Percentiles rank a stretch among this genome's conserved stretches.
Evolutionary conservation across 2,329 filamentous ascomycete genomes (phyloP).

Genomic region (Diaporthe sp.): DNA sequence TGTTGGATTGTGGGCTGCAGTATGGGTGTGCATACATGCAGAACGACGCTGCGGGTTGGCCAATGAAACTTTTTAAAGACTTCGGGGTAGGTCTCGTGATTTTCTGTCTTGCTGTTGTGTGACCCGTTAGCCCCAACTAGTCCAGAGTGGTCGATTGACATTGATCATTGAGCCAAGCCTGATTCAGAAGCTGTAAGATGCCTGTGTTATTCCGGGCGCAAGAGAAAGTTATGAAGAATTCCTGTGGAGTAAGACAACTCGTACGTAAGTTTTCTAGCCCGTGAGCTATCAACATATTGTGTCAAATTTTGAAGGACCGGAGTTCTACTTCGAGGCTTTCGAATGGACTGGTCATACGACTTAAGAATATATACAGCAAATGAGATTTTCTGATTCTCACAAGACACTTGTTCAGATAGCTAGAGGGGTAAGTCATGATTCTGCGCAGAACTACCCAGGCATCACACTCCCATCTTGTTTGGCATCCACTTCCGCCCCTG

Average conservation of each 20-base stretch:
- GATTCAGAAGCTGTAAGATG: neutral
- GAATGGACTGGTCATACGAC: neutral
- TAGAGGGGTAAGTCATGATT: neutral
- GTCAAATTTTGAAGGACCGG: neutral
- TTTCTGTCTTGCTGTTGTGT: slow-evolving; percentile 5
- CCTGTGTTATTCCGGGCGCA: neutral
- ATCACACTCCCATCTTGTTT: neutral
- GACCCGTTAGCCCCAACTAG: neutral
- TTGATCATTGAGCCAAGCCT: neutral
- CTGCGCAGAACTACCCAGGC: neutral
- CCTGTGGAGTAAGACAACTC: neutral
- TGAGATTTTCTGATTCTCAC: neutral
- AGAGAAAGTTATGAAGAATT: neutral
- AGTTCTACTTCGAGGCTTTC: too few species aligned
- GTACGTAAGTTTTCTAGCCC: neutral
- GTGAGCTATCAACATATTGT: neutral
- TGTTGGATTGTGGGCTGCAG: neutral
- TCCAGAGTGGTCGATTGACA: neutral
- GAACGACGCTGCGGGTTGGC: neutral
- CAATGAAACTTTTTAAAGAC: neutral
- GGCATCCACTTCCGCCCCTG: too few species aligned
- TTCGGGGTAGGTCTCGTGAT: neutral
- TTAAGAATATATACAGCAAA: accelerated
- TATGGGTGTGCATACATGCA: slow-evolving; percentile 12
- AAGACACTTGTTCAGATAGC: neutral